Conservation (phyloP, 768 basidiomycete genomes). For the Lentinula boryana region DNA sequence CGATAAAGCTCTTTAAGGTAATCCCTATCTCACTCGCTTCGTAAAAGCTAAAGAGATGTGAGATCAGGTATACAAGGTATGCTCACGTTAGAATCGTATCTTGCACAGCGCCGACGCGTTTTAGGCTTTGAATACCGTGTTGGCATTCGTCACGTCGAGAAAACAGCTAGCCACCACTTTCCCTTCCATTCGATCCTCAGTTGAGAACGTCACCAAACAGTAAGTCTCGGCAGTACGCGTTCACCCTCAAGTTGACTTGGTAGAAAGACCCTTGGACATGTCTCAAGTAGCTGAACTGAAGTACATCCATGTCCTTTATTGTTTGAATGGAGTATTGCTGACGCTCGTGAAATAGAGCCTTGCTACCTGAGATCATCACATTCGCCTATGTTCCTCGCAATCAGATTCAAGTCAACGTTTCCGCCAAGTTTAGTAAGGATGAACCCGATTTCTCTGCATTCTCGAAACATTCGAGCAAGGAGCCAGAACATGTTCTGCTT, state of each 20-base stretch:
- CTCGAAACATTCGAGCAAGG: constrained; percentile 18
- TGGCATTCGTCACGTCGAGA: constrained; percentile 80
- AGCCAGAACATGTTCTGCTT: constrained; percentile 43
- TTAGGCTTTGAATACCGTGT: constrained; percentile 83
- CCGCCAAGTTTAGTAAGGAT: constrained; percentile 17
- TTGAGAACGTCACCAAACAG: constrained; percentile 76
- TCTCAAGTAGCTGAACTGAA: constrained; percentile 78
- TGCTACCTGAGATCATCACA: constrained; percentile 75
- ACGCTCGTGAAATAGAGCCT: constrained; percentile 39
- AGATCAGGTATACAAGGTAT: background rate
- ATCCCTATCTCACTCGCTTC: background rate
- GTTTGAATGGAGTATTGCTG: background rate
- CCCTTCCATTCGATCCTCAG: constrained; percentile 66
- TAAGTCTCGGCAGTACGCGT: constrained; percentile 21
- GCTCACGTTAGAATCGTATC: background rate
- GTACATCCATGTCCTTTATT: constrained; percentile 27
- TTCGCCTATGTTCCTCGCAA: constrained; percentile 75
- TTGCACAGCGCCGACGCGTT: background rate
- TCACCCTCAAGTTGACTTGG: background rate
- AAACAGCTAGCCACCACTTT: constrained; percentile 81
- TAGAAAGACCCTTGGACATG: constrained; percentile 69
- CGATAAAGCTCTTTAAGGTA: background rate
- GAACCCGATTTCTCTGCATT: constrained; percentile 32
- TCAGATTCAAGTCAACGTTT: constrained; percentile 48
- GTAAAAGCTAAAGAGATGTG: background rate